Conservation (phyloP, 495 filamentous ascomycete species). For the Collariella sp. region DNA sequence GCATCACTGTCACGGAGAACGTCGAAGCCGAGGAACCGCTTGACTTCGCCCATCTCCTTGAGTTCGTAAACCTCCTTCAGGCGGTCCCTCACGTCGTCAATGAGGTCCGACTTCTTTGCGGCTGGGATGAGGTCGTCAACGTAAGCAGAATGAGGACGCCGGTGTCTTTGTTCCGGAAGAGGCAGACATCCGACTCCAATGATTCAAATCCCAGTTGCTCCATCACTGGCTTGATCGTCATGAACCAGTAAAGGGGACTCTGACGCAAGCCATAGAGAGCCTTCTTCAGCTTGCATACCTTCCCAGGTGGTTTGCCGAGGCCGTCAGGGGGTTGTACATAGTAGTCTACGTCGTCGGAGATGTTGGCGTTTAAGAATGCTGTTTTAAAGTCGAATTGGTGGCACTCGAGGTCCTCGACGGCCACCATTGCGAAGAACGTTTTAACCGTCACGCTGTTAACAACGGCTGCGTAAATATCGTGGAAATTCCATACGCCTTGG, state of each 20-base stretch:
- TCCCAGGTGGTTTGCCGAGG: background rate
- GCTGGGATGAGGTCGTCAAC: background rate
- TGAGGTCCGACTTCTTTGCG: background rate
- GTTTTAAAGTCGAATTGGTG: conserved; percentile 8
- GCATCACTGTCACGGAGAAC: background rate
- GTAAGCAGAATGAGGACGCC: background rate
- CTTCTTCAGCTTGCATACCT: background rate
- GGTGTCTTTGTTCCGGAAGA: background rate
- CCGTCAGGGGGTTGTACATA: background rate
- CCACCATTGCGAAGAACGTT: background rate
- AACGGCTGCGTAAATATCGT: background rate
- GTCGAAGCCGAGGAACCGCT: conserved; percentile 2
- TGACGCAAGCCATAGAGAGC: background rate
- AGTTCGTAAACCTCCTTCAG: background rate
- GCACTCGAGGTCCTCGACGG: background rate
- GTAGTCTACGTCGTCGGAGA: background rate
- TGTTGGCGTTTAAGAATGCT: background rate
- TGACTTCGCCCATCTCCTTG: background rate
- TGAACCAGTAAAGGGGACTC: conserved; percentile 9
- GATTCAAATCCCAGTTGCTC: background rate
- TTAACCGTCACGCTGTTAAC: background rate
- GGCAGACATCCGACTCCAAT: background rate
- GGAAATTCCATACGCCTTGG: background rate
- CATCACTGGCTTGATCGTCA: background rate
- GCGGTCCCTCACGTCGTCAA: background rate